A percentile compares a stretch with the other conserved stretches of the same genome.
phyloP scores from a whole-genome alignment of 768 basidiomycete species.

The Gelatoporia subvermispora region DNA sequence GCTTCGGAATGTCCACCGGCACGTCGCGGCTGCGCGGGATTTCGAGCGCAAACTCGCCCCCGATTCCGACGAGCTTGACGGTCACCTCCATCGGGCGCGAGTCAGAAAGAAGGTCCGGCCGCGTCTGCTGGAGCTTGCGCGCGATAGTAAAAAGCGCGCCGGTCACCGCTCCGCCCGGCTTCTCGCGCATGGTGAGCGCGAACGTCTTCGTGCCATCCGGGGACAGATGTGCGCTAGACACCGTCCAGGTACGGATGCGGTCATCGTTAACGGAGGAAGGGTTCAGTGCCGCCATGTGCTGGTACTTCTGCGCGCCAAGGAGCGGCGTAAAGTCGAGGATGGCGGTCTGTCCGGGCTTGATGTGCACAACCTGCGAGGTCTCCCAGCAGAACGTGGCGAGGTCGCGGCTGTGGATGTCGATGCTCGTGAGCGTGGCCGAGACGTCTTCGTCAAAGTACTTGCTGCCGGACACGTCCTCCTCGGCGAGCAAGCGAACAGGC shows the following conservation, averaged over 20 bases:
- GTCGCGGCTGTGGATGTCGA: constrained; percentile 34
- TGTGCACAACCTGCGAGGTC: constrained; percentile 25
- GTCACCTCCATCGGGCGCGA: constrained; percentile 32
- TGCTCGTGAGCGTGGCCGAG: constrained; percentile 29
- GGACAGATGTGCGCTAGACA: constrained; percentile 34
- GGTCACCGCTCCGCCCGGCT: constrained; percentile 50
- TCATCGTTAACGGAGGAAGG: constrained; percentile 52
- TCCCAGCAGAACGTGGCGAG: constrained; percentile 54
- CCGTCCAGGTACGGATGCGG: constrained; percentile 61
- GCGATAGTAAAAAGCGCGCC: constrained; percentile 49
- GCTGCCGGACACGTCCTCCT: constrained; percentile 32
- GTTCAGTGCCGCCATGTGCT: constrained; percentile 45
- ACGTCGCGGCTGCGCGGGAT: constrained; percentile 7
- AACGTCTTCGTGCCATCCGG: constrained; percentile 24
- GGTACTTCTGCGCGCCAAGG: constrained; percentile 41
- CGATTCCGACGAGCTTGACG: constrained; percentile 47
- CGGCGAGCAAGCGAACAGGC: constrained; percentile 46
- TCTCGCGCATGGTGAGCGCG: constrained; percentile 51
- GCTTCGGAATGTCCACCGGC: constrained; percentile 7
- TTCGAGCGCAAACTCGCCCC: constrained; percentile 44
- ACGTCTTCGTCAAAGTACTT: constrained; percentile 24
- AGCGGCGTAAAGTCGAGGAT: constrained; percentile 51
- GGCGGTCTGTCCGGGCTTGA: constrained; percentile 43
- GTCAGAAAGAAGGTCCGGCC: constrained; percentile 39
- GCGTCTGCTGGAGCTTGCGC: constrained; percentile 33